Conservation (phyloP, 2,329 filamentous ascomycete species). For the Pyrenochaeta sp. region DNA sequence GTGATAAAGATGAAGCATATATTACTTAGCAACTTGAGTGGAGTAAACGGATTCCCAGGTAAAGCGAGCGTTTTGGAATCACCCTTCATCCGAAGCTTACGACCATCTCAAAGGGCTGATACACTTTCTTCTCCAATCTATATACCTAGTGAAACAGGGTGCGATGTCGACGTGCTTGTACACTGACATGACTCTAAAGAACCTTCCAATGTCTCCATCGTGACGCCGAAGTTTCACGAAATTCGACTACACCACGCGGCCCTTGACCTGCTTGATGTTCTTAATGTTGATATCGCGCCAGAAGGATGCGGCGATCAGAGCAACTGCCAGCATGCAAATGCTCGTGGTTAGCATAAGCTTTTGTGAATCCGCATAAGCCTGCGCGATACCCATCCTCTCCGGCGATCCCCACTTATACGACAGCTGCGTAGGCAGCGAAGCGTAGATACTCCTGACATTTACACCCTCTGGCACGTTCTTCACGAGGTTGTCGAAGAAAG, state of each 20-base stretch:
- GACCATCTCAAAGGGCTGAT: too few relatives aligned
- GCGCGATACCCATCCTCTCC: conserved; percentile 51
- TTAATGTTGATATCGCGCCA: conserved; percentile 57
- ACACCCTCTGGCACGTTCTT: conserved; percentile 52
- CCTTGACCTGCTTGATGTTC: conserved; percentile 56
- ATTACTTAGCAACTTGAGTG: too few relatives aligned
- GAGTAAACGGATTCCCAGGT: too few relatives aligned
- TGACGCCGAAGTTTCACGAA: not conserved
- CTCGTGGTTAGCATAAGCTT: conserved; percentile 40
- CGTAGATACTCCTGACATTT: conserved; percentile 55
- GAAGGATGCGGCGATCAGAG: conserved; percentile 54
- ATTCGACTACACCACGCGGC: conserved; percentile 46
- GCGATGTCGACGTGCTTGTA: too few relatives aligned
- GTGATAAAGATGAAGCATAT: too few relatives aligned
- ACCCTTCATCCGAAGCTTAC: too few relatives aligned
- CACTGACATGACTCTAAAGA: too few relatives aligned
- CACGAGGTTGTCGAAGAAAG: conserved; percentile 61
- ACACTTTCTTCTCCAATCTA: too few relatives aligned
- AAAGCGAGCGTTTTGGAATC: too few relatives aligned
- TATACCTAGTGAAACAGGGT: too few relatives aligned
- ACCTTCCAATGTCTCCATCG: not conserved
- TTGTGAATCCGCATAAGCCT: conserved; percentile 40
- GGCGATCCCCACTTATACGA: conserved; percentile 59
- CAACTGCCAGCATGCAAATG: conserved; percentile 29
- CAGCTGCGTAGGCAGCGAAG: conserved; percentile 62